Evolutionary conservation across 768 basidiomycete genomes (phyloP).

Genomic region (Strobilomyces dryophilus): DNA sequence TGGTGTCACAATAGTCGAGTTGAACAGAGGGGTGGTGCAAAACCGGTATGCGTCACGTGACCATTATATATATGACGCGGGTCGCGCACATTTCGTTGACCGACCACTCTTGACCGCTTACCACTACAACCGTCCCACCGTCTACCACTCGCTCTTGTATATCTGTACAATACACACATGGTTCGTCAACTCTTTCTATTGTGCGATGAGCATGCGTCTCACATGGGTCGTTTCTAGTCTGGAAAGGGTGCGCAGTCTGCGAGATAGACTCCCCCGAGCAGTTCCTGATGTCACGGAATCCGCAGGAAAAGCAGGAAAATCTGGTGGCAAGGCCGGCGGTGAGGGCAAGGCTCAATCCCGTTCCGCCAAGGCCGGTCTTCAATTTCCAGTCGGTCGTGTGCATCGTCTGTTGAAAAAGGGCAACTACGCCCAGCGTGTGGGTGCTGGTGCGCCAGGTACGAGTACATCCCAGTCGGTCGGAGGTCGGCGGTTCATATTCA

Average conservation of each 20-base stretch:
- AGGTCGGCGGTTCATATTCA: background rate
- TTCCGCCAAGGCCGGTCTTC: constrained; percentile 70
- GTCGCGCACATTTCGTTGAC: constrained; percentile 31
- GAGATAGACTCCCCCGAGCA: background rate
- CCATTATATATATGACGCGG: constrained; percentile 32
- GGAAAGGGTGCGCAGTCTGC: constrained; percentile 27
- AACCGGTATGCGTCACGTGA: constrained; percentile 26
- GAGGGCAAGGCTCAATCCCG: constrained; percentile 62
- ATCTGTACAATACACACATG: constrained; percentile 24
- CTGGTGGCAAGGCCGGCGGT: constrained; percentile 46
- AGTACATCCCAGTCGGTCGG: constrained; percentile 7
- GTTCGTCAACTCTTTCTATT: constrained; percentile 13
- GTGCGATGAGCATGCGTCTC: constrained; percentile 2
- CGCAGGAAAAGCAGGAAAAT: constrained; percentile 48
- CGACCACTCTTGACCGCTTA: constrained; percentile 26
- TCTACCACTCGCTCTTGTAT: constrained; percentile 10
- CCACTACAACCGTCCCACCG: constrained; percentile 19
- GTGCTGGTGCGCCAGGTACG: constrained; percentile 81
- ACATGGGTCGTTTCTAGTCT: constrained; percentile 17
- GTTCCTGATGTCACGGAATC: constrained; percentile 8
- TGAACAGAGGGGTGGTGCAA: background rate
- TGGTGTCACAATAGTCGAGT: too few relatives aligned
- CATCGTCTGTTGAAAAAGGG: constrained; percentile 86
- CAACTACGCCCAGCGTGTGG: constrained; percentile 85
- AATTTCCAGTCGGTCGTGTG: constrained; percentile 91